Percentiles rank a stretch among this genome's conserved stretches.
Conservation (phyloP, 2,329 filamentous ascomycete genomes). For the Aspergillus sergii region DNA sequence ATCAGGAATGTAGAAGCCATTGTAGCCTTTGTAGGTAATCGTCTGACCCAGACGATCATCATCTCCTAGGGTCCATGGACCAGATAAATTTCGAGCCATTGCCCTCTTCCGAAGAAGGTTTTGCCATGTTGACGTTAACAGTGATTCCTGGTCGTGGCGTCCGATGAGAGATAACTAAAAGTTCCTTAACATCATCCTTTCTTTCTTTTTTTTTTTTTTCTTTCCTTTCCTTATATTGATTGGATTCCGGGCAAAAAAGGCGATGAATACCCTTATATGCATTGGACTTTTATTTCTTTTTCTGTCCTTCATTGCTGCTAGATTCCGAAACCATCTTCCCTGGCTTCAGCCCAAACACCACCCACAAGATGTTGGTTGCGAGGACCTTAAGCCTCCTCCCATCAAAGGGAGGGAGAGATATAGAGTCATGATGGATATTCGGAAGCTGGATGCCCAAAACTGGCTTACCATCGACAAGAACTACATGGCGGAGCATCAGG, state of each 20-base stretch:
- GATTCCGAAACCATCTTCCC: conserved; percentile 24
- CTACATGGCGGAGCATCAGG: conserved; percentile 48
- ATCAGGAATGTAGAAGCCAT: conserved; percentile 24
- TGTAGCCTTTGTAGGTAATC: conserved; percentile 26
- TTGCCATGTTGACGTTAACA: conserved; percentile 19
- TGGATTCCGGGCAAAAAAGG: conserved; percentile 22
- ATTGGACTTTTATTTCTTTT: conserved; percentile 32
- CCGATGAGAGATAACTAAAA: conserved; percentile 16
- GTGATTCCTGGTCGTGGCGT: conserved; percentile 19
- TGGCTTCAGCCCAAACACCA: conserved; percentile 13
- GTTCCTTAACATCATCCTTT: conserved; percentile 15
- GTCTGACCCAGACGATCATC: conserved; percentile 29
- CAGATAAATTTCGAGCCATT: conserved; percentile 26
- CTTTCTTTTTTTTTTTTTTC: conserved; percentile 10
- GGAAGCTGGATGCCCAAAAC: conserved; percentile 47
- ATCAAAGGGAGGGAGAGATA: conserved; percentile 44
- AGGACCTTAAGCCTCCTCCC: conserved; percentile 37
- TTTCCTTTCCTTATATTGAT: conserved; percentile 9
- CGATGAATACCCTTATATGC: conserved; percentile 37
- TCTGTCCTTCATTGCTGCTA: conserved; percentile 30
- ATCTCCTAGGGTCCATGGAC: conserved; percentile 16
- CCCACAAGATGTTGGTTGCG: conserved; percentile 18
- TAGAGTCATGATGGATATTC: conserved; percentile 52
- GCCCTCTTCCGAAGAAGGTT: conserved; percentile 19
- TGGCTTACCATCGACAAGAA: conserved; percentile 54